phyloP scores from a whole-genome alignment of 495 filamentous ascomycete species.

The Pyrenula aspistea region DNA sequence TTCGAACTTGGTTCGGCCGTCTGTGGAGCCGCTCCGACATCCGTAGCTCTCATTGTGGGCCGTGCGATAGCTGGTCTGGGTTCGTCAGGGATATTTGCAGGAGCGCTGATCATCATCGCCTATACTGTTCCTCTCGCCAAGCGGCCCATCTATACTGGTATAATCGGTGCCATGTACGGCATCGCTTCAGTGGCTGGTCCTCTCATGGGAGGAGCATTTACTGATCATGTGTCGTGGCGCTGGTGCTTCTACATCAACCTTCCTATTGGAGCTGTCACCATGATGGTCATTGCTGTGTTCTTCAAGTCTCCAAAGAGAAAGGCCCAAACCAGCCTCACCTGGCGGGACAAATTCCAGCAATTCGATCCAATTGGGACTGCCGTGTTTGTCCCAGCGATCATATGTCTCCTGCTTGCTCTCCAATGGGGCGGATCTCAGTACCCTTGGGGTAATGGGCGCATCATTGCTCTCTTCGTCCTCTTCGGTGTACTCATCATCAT shows the following conservation, averaged over 20 bases:
- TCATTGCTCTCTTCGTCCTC: conserved; percentile 61
- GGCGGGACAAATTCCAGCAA: conserved; percentile 29
- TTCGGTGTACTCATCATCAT: conserved; percentile 49
- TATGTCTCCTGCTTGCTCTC: conserved; percentile 64
- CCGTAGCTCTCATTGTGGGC: conserved; percentile 66
- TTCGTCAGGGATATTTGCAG: conserved; percentile 70
- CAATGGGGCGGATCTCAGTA: conserved; percentile 77
- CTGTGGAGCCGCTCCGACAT: conserved; percentile 67
- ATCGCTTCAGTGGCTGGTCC: conserved; percentile 69
- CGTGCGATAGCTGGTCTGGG: conserved; percentile 81
- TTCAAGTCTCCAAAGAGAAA: conserved; percentile 43
- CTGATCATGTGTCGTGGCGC: conserved; percentile 45
- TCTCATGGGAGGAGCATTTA: conserved; percentile 54
- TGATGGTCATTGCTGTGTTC: conserved; percentile 45
- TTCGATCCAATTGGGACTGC: conserved; percentile 57
- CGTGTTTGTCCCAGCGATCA: conserved; percentile 59
- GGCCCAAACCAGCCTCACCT: conserved; percentile 13
- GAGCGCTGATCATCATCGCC: conserved; percentile 67
- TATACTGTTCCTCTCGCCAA: conserved; percentile 60
- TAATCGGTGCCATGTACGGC: conserved; percentile 72
- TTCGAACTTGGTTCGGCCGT: conserved; percentile 84
- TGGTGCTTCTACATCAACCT: conserved; percentile 59
- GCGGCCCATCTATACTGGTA: conserved; percentile 59
- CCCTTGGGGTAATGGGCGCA: conserved; percentile 48
- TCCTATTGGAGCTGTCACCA: conserved; percentile 55